phyloP scores from a whole-genome alignment of 192 early-diverging fungal genomes.

The Coemansia sp. region DNA sequence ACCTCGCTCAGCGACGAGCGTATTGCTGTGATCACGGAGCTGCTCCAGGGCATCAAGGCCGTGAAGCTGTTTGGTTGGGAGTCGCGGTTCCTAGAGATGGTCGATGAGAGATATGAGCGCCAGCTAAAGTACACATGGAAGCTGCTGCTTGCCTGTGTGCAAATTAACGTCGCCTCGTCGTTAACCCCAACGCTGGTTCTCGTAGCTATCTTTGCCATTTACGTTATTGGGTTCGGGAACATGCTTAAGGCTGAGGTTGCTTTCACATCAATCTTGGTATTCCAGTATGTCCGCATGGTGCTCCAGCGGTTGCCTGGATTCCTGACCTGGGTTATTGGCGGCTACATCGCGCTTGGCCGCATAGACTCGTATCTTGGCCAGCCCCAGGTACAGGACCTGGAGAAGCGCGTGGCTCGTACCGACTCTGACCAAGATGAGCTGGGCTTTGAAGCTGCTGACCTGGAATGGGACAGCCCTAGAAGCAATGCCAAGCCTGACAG shows the following conservation, averaged over 20 bases:
- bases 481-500: neutral
- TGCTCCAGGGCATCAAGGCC: conserved; percentile 81
- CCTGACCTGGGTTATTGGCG: conserved; percentile 51
- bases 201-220: conserved; percentile 59
- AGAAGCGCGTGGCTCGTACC: neutral
- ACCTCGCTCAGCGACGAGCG: conserved; percentile 59
- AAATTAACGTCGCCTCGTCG: conserved; percentile 53
- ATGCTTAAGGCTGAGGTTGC: conserved; percentile 61
- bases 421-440: neutral
- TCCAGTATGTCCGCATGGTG: conserved; percentile 65
- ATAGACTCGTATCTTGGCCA: conserved; percentile 10
- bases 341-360: conserved; percentile 8
- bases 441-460: conserved; percentile 11
- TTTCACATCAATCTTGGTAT: conserved; percentile 73
- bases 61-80: conserved; percentile 92
- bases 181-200: conserved; percentile 67
- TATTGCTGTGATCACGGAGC: conserved; percentile 72
- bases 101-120: conserved; percentile 61
- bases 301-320: conserved; percentile 59
- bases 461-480: conserved; percentile 5
- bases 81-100: conserved; percentile 63
- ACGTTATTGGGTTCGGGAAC: conserved; percentile 60
- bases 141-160: conserved; percentile 55
- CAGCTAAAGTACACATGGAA: conserved; percentile 61
- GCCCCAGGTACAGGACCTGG: conserved; percentile 5